Evolutionary conservation across 2,329 filamentous ascomycete genomes (phyloP), one percentile per base, ranked within the genome.

Genomic region (Shiraia bambusicola): DNA sequence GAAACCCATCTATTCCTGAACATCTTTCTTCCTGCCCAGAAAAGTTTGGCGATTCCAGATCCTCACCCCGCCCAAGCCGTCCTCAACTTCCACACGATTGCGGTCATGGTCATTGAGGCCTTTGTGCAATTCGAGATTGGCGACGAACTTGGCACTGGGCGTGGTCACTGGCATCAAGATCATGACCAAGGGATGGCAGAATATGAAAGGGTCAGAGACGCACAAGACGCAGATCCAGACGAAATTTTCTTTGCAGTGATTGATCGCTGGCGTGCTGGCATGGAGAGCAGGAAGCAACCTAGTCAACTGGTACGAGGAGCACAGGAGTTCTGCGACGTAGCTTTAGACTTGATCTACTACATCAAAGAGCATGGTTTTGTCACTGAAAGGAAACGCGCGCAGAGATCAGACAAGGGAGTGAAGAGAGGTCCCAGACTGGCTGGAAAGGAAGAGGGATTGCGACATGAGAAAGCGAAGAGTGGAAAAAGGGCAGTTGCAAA

Each of bases 241-340:
- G 61, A 66, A 7, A 58, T 66, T n/a, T 67, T 65, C 56, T 63
- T 66, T 14, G 53, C 56, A 0, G 53, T 57, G 1, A 39, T 62
- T 0, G 64, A 66, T 33, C 58, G 61, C n/a, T 67, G 61, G 56
- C 54, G 63, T 3, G 56, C 58, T 1, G 63, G 61, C 0, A 27
- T 54, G 6, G 40, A 46, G 13, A 44, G 42, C 12, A 40, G 40
- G 7, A 62, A 54, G 33, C 34, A 54, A 28, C 33, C 40, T 5
- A 31, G 53, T 25, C 26, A 37, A 27, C 25, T 58, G 1, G 56
- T 67, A 7, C 52, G 64, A 0, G 64, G 63, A 0, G 40, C 49
- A 2, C 63, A 66, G 39, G 64, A 67, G 45, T 66, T 67, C 34
- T 59, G 56, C 28, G 64, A 67, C 14, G 41, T 64, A 0, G 60